A percentile compares a stretch with the other conserved stretches of the same genome.
Evolutionary conservation across 2,329 filamentous ascomycete genomes (phyloP).

Genomic region (Ophiocordyceps camponoti-saundersi): DNA sequence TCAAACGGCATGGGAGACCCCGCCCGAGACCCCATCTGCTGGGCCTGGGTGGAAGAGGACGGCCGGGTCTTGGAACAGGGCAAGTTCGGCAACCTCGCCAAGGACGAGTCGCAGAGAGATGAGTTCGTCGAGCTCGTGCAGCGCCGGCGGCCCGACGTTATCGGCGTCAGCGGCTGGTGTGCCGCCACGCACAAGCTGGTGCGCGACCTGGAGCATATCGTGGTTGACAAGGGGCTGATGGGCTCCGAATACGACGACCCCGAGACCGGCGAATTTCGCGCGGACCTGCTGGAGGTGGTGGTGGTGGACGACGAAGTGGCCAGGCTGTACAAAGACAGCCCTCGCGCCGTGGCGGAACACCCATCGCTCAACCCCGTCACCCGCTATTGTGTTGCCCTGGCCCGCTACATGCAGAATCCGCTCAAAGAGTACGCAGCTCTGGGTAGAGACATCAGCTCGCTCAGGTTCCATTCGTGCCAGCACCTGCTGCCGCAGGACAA

Average conservation of each 20-base stretch:
- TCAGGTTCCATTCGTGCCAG: conserved; percentile 81
- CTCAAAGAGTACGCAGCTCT: conserved; percentile 93
- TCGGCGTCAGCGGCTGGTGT: conserved; percentile 77
- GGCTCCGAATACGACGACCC: conserved; percentile 68
- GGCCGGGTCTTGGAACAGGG: conserved; percentile 79
- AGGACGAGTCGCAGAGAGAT: conserved; percentile 48
- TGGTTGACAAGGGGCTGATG: conserved; percentile 60
- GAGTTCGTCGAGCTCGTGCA: conserved; percentile 66
- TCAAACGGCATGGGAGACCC: conserved; percentile 69
- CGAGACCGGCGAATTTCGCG: conserved; percentile 58
- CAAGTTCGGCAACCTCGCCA: conserved; percentile 63
- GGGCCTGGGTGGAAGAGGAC: conserved; percentile 88
- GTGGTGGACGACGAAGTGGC: conserved; percentile 95
- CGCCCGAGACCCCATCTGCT: conserved; percentile 64
- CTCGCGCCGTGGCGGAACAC: conserved; percentile 62
- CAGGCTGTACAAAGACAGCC: conserved; percentile 85
- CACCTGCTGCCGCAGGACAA: conserved; percentile 78
- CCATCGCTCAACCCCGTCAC: conserved; percentile 63
- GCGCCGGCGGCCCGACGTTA: conserved; percentile 70
- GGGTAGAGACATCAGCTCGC: conserved; percentile 70
- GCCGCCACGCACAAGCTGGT: conserved; percentile 75
- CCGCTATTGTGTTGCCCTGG: conserved; percentile 78
- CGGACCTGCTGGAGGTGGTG: conserved; percentile 70
- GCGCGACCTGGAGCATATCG: conserved; percentile 61
- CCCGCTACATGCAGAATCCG: conserved; percentile 85